A percentile compares a stretch with the other conserved stretches of the same genome.
These are phyloP conservation scores for Sedum album DNA, from an alignment of 164 flowering plant species.

Conservation along the genomic window DNA sequence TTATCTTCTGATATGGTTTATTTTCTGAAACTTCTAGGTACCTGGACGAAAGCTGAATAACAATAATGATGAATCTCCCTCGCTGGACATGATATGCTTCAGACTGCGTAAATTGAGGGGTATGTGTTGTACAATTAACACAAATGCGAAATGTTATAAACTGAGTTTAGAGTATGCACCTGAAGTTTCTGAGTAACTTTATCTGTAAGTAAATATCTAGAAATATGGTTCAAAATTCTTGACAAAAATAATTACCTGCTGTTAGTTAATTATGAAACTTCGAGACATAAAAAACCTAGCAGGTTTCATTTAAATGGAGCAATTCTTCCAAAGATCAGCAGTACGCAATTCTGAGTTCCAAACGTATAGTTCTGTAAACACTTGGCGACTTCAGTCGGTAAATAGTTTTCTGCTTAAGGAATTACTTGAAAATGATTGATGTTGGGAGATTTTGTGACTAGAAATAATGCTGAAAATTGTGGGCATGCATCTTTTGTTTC, in stretches of 20 bases:
- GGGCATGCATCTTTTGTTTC: too few species aligned
- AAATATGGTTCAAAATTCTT: background rate
- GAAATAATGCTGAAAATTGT: too few species aligned
- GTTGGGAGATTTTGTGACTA: background rate
- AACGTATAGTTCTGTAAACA: too few species aligned
- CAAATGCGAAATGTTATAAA: background rate
- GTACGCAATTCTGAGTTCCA: too few species aligned
- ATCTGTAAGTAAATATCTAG: background rate
- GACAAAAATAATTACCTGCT: too few species aligned
- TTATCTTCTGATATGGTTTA: background rate
- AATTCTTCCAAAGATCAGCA: too few species aligned
- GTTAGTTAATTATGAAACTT: background rate
- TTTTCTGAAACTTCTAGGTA: background rate
- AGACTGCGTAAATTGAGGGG: background rate
- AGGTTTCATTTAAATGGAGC: background rate
- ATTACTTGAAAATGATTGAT: background rate
- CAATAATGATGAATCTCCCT: background rate
- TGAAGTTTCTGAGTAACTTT: background rate
- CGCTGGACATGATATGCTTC: background rate
- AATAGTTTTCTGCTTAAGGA: background rate
- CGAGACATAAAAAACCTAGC: background rate
- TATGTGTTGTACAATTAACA: background rate
- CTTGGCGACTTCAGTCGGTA: background rate
- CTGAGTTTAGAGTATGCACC: background rate
- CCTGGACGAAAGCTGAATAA: background rate